These are phyloP conservation scores for Leccinum pallidistipes DNA, from an alignment of 1,284 basidiomycete species.

Conservation along the genomic window DNA sequence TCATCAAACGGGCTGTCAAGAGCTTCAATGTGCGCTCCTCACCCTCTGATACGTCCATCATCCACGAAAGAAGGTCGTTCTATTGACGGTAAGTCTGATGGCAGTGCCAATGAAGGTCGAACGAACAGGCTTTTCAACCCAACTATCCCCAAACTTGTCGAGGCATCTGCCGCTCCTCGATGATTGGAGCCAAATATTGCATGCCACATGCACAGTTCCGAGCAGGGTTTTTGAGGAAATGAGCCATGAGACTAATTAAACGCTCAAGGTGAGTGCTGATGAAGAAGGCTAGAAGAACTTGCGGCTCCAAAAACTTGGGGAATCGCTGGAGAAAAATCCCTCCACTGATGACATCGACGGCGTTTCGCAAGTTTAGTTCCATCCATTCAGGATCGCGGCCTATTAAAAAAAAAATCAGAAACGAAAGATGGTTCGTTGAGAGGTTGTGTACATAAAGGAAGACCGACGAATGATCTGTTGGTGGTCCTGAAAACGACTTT, in stretches of 20 bases:
- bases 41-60: conserved; percentile 41
- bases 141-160: conserved; percentile 36
- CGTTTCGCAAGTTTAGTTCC: conserved; percentile 36
- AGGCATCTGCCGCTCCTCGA: conserved; percentile 38
- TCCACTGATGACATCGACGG: conserved; percentile 34
- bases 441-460: conserved; percentile 38
- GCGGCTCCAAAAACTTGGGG: conserved; percentile 42
- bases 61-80: conserved; percentile 46
- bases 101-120: too few relatives aligned
- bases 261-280: background rate
- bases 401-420: conserved; percentile 15
- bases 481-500: conserved; percentile 35
- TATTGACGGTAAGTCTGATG: conserved; percentile 13
- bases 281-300: conserved; percentile 8
- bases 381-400: conserved; percentile 42
- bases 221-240: conserved; percentile 25
- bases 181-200: conserved; percentile 37
- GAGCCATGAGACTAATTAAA: background rate
- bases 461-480: conserved; percentile 42
- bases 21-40: conserved; percentile 30
- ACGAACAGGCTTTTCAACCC: conserved; percentile 41
- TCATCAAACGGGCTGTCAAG: conserved; percentile 36
- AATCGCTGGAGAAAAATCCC: conserved; percentile 33
- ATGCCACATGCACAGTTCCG: conserved; percentile 8
- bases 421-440: too few relatives aligned